A percentile compares a stretch with the other conserved stretches of the same genome.
phyloP scores from a whole-genome alignment of 805 yeast genomes.

The Pichia cabralensis region DNA sequence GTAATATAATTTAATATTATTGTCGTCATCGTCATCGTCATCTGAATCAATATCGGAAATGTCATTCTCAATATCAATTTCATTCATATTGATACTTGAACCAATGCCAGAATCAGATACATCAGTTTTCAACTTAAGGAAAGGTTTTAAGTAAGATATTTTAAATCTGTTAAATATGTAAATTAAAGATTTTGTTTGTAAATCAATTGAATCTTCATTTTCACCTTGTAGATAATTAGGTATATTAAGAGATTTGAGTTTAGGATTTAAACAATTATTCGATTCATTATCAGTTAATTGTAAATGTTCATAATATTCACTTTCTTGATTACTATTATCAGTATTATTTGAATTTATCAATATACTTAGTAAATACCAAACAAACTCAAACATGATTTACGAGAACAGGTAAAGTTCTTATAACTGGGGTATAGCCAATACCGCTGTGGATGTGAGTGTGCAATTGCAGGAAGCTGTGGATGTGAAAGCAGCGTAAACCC shows the following conservation, averaged over 20 bases:
- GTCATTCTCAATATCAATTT: no score
- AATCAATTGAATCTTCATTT: conserved; percentile 46
- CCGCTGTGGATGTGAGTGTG: no score
- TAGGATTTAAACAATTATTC: background rate
- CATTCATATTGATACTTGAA: no score
- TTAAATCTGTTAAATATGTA: conserved; percentile 37
- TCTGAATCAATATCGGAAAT: background rate
- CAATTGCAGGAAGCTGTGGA: no score
- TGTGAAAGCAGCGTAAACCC: no score
- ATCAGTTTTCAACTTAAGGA: conserved; percentile 23
- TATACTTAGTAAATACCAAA: conserved; percentile 7
- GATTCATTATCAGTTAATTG: background rate
- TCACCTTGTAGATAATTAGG: conserved; percentile 40
- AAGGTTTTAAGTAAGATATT: conserved; percentile 22
- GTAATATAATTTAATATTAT: background rate
- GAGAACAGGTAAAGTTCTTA: no score
- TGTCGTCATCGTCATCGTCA: background rate
- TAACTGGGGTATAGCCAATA: no score
- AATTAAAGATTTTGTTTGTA: conserved; percentile 48
- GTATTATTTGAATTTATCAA: no score
- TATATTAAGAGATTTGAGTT: conserved; percentile 28
- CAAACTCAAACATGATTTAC: conserved; percentile 4
- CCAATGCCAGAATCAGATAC: conserved; percentile 8
- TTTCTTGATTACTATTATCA: no score
- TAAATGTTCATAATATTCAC: no score